Conservation (phyloP, 495 filamentous ascomycete genomes). For the Friedmanniomyces simplex region DNA sequence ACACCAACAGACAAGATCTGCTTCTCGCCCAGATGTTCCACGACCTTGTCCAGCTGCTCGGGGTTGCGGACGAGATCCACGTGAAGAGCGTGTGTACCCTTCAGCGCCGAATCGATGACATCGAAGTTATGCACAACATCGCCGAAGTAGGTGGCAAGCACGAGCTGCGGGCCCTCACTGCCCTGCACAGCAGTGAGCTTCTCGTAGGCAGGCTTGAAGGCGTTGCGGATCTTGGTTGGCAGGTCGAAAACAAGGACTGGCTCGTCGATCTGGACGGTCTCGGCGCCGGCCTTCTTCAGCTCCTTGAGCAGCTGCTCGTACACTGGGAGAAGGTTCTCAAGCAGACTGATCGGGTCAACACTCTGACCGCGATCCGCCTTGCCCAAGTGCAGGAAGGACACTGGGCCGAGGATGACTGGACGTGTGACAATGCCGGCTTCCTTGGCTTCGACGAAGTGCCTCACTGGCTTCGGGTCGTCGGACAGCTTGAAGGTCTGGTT, state of each 20-base stretch:
- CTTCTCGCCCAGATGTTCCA: constrained; percentile 64
- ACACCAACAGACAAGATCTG: constrained; percentile 89
- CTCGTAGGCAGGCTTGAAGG: constrained; percentile 96
- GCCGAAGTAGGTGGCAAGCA: constrained; percentile 95
- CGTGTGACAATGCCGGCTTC: constrained; percentile 85
- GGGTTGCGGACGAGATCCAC: constrained; percentile 94
- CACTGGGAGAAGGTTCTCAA: constrained; percentile 81
- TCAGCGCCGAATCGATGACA: constrained; percentile 53
- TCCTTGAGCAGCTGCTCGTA: constrained; percentile 82
- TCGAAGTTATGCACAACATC: constrained; percentile 99
- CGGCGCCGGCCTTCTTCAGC: constrained; percentile 91
- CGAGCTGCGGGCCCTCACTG: constrained; percentile 64
- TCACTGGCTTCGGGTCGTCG: constrained; percentile 80
- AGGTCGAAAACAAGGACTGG: constrained; percentile 92
- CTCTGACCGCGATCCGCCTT: constrained; percentile 93
- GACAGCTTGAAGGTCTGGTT: constrained; percentile 88
- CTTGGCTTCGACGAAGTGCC: constrained; percentile 93
- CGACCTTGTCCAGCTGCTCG: constrained; percentile 80
- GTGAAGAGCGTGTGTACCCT: constrained; percentile 72
- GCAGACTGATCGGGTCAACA: constrained; percentile 82
- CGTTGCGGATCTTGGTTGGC: constrained; percentile 73
- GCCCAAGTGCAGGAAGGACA: constrained; percentile 89
- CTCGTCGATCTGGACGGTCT: constrained; percentile 96
- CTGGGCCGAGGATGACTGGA: constrained; percentile 88
- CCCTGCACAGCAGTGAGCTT: constrained; percentile 61